Evolutionary conservation across 352 stramenopile species (phyloP).

Genomic region (Peronosclerospora sorghi): DNA sequence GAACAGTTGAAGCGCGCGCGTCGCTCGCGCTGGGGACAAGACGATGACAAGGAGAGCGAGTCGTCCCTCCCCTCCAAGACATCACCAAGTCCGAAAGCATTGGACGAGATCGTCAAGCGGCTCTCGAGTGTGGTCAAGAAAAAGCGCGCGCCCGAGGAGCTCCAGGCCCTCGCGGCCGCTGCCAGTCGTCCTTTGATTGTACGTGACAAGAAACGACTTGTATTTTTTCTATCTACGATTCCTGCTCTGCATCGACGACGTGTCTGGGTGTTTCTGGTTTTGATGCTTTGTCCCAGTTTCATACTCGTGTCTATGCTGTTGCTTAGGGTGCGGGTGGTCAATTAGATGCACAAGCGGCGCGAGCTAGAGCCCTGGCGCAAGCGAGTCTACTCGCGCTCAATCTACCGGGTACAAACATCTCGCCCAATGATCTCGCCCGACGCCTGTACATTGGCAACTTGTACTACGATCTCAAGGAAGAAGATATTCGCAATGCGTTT

Average conservation of each 20-base stretch:
- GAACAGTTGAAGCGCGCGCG: slow-evolving; percentile 24
- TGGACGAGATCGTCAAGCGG: slow-evolving; percentile 53
- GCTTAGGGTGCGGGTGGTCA: slow-evolving; percentile 25
- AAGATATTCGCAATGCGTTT: slow-evolving; percentile 59
- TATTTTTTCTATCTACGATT: slow-evolving; percentile 1
- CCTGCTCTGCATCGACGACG: neutral
- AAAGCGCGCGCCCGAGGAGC: slow-evolving; percentile 34
- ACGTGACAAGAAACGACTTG: slow-evolving; percentile 1
- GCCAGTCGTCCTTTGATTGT: slow-evolving; percentile 17
- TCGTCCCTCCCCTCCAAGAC: neutral
- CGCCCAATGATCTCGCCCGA: slow-evolving; percentile 48
- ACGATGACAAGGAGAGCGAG: slow-evolving; percentile 1
- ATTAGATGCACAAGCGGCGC: slow-evolving; percentile 43
- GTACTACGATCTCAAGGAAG: slow-evolving; percentile 76
- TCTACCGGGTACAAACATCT: slow-evolving; percentile 34
- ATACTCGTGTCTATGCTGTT: slow-evolving; percentile 33
- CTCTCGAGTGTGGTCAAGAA: slow-evolving; percentile 59
- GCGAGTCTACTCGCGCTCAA: slow-evolving; percentile 59
- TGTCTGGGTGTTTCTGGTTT: slow-evolving; percentile 12
- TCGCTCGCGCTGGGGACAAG: slow-evolving; percentile 27
- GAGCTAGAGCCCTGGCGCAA: slow-evolving; percentile 49
- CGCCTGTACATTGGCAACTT: slow-evolving; percentile 72
- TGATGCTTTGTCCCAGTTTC: slow-evolving; percentile 24
- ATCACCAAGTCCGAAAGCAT: slow-evolving; percentile 11
- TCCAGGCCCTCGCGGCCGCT: slow-evolving; percentile 6